These are phyloP conservation scores for Mycena rosella DNA, from an alignment of 768 basidiomycete genomes.

Conservation along the genomic window DNA sequence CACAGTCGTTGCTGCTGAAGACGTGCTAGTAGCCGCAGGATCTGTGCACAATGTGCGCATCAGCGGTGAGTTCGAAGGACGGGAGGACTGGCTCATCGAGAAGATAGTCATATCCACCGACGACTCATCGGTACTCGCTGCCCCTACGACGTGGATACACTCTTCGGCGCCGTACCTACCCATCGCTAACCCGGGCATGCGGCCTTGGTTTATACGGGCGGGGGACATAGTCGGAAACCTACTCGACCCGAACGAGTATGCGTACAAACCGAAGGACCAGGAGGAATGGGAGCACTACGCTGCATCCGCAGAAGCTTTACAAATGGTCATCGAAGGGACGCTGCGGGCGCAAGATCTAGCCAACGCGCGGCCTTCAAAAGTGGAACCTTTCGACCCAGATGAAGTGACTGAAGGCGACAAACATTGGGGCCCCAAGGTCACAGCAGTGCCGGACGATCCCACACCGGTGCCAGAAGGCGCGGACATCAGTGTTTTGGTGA, in stretches of 20 bases:
- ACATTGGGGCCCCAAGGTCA: conserved; percentile 40
- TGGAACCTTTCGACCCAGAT: not conserved
- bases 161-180: not conserved
- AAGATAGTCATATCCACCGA: conserved; percentile 9
- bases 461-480: conserved; percentile 2
- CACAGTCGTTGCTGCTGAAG: not conserved
- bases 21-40: not conserved
- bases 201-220: not conserved
- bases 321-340: no score
- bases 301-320: conserved; percentile 9
- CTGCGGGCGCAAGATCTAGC: not conserved
- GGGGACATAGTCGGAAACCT: conserved; percentile 13
- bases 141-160: not conserved
- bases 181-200: not conserved
- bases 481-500: conserved; percentile 15
- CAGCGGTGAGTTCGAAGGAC: not conserved
- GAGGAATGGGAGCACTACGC: not conserved
- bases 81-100: not conserved
- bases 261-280: not conserved
- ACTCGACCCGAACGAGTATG: conserved; percentile 2
- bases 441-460: conserved; percentile 36
- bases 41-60: not conserved
- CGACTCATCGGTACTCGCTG: not conserved
- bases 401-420: conserved; percentile 20
- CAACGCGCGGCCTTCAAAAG: not conserved